phyloP scores from a whole-genome alignment of 2,329 filamentous ascomycete genomes.

The Fusarium sp. region DNA sequence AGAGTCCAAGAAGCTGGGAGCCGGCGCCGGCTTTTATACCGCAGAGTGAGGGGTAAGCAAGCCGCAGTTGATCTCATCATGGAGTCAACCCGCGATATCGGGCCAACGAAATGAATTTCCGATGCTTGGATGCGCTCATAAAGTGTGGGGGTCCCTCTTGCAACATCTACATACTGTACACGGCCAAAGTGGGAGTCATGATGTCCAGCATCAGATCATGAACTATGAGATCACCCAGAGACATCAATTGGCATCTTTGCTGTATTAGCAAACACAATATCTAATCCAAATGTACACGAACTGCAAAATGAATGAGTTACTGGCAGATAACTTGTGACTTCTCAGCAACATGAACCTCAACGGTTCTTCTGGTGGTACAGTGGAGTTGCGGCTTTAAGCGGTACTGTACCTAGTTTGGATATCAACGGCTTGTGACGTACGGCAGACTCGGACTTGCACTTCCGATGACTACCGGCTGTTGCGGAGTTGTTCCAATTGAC shows the following conservation, averaged over 20 bases:
- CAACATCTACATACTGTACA: constrained; percentile 10
- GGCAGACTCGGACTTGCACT: constrained; percentile 26
- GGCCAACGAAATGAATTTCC: constrained; percentile 38
- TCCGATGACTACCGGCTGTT: background rate
- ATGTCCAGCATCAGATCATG: background rate
- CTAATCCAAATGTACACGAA: no score
- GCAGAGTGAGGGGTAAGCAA: constrained; percentile 47
- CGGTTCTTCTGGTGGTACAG: constrained; percentile 9
- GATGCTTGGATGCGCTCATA: constrained; percentile 26
- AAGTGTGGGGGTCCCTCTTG: constrained; percentile 24
- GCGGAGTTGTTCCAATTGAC: constrained; percentile 4
- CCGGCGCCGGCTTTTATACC: constrained; percentile 37
- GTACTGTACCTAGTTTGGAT: constrained; percentile 29
- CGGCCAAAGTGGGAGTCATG: background rate
- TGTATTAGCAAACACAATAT: no score
- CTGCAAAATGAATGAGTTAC: background rate
- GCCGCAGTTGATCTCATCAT: constrained; percentile 39
- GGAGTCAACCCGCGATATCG: constrained; percentile 28
- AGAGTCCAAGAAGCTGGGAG: background rate
- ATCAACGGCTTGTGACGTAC: constrained; percentile 6
- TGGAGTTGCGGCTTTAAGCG: constrained; percentile 40
- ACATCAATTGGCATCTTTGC: no score
- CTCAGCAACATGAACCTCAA: constrained; percentile 7
- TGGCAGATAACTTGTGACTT: background rate
- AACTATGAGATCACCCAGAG: no score